Evolutionary conservation across 1,284 basidiomycete genomes (phyloP), one percentile per base, ranked within the genome.

Genomic region (Puccinia coronata): DNA sequence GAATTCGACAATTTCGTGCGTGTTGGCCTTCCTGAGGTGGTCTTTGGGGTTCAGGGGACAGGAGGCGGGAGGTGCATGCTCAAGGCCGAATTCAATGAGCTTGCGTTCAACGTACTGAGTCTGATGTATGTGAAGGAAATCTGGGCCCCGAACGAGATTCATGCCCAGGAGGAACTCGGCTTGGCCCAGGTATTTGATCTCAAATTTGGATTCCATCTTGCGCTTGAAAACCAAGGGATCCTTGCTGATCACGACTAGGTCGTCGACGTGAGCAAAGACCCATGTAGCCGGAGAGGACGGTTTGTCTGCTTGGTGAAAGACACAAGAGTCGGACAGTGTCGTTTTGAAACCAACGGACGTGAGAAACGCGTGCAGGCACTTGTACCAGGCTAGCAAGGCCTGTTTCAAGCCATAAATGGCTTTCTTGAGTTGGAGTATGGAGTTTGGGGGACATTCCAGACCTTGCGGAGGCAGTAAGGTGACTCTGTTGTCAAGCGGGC

Each of bases 191-290:
- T n/a, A n/a, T n/a, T n/a, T n/a, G n/a, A n/a, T n/a, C 20, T 70
- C 28, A n/a, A n/a, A n/a, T n/a, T n/a, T n/a, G n/a, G n/a, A 28
- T 25, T 70, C 23, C 36, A 70, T 70, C 12, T 43, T 2, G 1
- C 31, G 16, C 25, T 49, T 67, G 25, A 43, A 47, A 3, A 70
- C 23, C 36, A 28, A 43, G 47, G 41, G 41, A 25, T 70, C 14
- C 6, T 47, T 25, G 4, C 67, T 70, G 18, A 49, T 49, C n/a
- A 70, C 31, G 2, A 70, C 20, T 2, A 70, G 18, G 14, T 70
- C 67, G 25, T 71, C 43, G 1, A 71, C 41, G 25, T 71, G 69
- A 2, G 18, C 43, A 71, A 39, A 71, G 1, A 71, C 51, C 69
- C 69, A 71, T 2, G 61, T 65, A n/a, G n/a, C n/a, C n/a, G n/a